Evolutionary conservation across 2,329 filamentous ascomycete genomes (phyloP).

Genomic region (Verticillium dahliae): DNA sequence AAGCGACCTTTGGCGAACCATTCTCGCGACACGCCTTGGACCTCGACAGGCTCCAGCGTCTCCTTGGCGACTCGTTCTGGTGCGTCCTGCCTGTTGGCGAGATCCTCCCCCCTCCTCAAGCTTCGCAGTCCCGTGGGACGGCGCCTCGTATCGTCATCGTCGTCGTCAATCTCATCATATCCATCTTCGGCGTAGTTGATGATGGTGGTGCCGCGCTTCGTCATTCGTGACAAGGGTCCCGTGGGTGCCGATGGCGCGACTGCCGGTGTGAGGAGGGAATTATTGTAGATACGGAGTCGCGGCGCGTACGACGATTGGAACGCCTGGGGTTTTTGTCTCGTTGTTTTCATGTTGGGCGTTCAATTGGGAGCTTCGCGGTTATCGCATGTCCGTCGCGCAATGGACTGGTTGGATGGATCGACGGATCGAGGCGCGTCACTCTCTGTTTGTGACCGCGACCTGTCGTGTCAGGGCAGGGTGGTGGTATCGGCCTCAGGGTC

Average conservation of each 20-base stretch:
- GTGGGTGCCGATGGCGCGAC: conserved; percentile 63
- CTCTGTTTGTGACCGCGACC: neutral
- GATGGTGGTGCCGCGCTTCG: conserved; percentile 90
- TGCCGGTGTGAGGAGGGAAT: conserved; percentile 75
- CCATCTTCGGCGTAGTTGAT: conserved; percentile 98
- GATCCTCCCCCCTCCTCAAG: conserved; percentile 67
- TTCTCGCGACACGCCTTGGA: conserved; percentile 89
- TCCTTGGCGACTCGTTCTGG: conserved; percentile 80
- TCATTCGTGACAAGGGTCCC: conserved; percentile 71
- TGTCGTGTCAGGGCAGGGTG: neutral
- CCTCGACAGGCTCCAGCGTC: conserved; percentile 66
- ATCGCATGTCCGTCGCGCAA: neutral
- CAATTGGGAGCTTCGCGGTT: neutral
- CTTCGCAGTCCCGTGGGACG: conserved; percentile 80
- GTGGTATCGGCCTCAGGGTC: neutral
- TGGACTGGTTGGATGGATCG: neutral
- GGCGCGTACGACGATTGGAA: conserved; percentile 90
- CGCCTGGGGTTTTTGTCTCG: conserved; percentile 61
- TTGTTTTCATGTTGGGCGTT: conserved; percentile 35
- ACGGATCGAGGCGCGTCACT: neutral
- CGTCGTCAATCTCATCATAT: conserved; percentile 71
- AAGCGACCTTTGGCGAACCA: conserved; percentile 77
- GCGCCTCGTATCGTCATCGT: conserved; percentile 69
- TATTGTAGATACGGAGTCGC: conserved; percentile 82
- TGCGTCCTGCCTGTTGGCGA: conserved; percentile 55